Conservation (phyloP, 129 eudicot species). For the Lactuca sativa region DNA sequence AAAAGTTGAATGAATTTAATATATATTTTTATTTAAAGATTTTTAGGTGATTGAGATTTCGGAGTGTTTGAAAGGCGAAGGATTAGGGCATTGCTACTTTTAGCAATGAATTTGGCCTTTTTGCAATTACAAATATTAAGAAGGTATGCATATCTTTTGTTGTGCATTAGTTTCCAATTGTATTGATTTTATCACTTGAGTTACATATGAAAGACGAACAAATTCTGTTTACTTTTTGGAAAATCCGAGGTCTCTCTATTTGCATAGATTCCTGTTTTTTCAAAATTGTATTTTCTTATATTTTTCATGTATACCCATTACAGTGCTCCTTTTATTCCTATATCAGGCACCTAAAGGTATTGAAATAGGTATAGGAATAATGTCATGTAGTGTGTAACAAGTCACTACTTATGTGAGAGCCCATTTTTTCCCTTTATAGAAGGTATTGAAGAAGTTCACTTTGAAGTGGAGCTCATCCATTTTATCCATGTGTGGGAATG, state of each 20-base stretch:
- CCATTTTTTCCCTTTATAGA: conserved; percentile 53
- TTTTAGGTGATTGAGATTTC: too few relatives aligned
- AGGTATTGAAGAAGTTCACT: conserved; percentile 80
- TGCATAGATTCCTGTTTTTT: conserved; percentile 17
- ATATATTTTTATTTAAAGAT: too few relatives aligned
- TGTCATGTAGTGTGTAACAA: conserved; percentile 85
- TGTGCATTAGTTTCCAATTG: too few relatives aligned
- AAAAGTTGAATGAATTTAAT: too few relatives aligned
- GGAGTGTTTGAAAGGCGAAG: too few relatives aligned
- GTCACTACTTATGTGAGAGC: conserved; percentile 58
- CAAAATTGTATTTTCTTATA: neutral
- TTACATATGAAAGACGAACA: conserved; percentile 60
- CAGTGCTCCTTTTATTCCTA: conserved; percentile 3
- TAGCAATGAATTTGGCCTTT: too few relatives aligned
- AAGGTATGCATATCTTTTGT: too few relatives aligned
- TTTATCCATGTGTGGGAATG: conserved; percentile 72
- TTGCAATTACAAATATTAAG: too few relatives aligned
- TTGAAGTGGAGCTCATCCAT: conserved; percentile 93
- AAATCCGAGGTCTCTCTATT: conserved; percentile 67
- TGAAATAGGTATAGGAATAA: conserved; percentile 95
- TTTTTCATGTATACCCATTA: neutral
- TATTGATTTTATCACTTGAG: conserved; percentile 46
- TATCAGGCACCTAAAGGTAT: conserved; percentile 89
- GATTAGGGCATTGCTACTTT: too few relatives aligned
- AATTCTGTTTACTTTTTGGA: conserved; percentile 78